Evolutionary conservation across 2,329 filamentous ascomycete genomes (phyloP), one percentile per base, ranked within the genome.

Genomic region (Sclerotinia glacialis): DNA sequence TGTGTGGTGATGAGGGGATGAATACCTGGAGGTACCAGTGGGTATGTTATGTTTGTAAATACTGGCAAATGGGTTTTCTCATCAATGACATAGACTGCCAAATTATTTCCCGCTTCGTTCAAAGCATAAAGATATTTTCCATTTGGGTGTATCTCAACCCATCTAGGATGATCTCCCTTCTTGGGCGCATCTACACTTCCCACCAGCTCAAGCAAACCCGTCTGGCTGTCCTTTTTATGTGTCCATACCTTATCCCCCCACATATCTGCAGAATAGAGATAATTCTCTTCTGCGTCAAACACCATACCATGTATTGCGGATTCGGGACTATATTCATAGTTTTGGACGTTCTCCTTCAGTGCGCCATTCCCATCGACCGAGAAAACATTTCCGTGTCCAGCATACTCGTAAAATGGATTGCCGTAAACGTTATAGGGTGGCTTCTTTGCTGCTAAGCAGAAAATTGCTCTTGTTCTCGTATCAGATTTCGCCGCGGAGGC

Each of bases 381-480:
- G 79, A 92, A 92, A 76, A 96, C 85, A 75, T 93, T 92, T 68
- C 92, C 91, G 76, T 86, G 89, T 70, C 91, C 91, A 47, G 92
- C 92, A 76, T 93, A 85, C 69, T 91, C 86, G 82, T 96, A 96
- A 79, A 96, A 96, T 11, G 92, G 92, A 78, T 95, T 95, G 77
- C 90, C 91, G 79, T 96, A 96, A 69, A 96, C 90, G 72, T 85
- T 86, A 78, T 92, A 91, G 0, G 92, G 92, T 1, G 91, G 83
- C 73, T 91, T 85, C 72, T 88, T 84, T 28, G 91, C 90, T 40
- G 92, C 89, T 61, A 96, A 86, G 67, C 94, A 85, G 81, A 96
- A 96, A 78, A 96, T 96, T 73, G 92, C 92, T 69, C 92, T 87
- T 6, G 92, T 96, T 78, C 93, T 93, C 68, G 91, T 92, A 63